Base-by-base conservation (phyloP, 352 stramenopile species). In the Globisporangium emineosum region DNA sequence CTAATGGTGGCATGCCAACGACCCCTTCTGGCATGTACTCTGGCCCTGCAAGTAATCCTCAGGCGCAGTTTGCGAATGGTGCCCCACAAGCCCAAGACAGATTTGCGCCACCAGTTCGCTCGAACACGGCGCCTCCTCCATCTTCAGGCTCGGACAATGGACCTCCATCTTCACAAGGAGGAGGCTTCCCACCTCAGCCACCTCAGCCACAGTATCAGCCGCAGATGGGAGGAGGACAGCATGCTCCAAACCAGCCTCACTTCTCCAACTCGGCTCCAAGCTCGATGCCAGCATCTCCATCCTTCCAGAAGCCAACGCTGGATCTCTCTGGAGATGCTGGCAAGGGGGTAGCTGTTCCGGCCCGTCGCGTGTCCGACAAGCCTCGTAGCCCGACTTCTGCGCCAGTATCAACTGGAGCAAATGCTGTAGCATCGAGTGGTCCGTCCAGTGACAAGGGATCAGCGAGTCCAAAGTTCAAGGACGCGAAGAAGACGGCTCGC, bases 371-470 rank as follows among this genome's bases (percentile, higher is more conserved):
- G 21, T 60, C 58, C 0, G 66, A 70, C 17, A 51, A 52, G 12
- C 23, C 62, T 4, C 50, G 29, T 2, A 71, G 66, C 10, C 66
- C 66, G 0, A 72, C 65, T 25, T 37, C 25, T 27, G 12, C 29
- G 10, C 2, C 7, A 19, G 47, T 23, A 23, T 15, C 21, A 13
- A 21, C 27, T 32, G 21, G 35, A 49, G n/a, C 10, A 21, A 29
- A 56, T 8, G 30, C 21, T 15, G 21, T 17, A 47, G 7, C 50
- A 27, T 53, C 25, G 51, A 68, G 69, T 40, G 82, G 79, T 6
- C 85, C 85, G 10, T 76, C 72, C 1, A 93, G 85, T 52, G 85
- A 93, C 75, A 90, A 89, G 71, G 85, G 85, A 27, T 82, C 72
- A 23, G 70, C 77, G 19, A 90, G 81, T 65, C 84, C 84, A 2